These are phyloP conservation scores for Botrytis hyacinthi DNA, from an alignment of 2,329 filamentous ascomycete genomes.

Conservation along the genomic window DNA sequence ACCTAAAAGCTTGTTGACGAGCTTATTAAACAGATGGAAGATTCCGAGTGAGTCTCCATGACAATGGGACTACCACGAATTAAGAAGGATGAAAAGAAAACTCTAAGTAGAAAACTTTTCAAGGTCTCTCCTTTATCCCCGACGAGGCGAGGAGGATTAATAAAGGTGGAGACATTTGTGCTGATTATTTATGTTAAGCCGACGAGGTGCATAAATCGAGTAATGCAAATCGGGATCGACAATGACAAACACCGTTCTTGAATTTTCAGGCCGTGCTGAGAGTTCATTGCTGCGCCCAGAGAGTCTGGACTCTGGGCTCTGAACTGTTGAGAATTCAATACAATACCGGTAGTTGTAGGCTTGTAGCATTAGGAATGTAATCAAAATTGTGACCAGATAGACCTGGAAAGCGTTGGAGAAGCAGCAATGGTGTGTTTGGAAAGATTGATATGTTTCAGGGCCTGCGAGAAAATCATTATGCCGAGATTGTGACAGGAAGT, in stretches of 20 bases:
- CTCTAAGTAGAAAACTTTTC: background rate
- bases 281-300: background rate
- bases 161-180: background rate
- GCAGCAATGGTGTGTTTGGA: background rate
- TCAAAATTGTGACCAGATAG: background rate
- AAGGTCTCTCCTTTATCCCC: background rate
- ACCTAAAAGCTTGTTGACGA: background rate
- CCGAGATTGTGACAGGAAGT: background rate
- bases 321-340: background rate
- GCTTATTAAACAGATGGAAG: background rate
- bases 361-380: background rate
- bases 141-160: background rate
- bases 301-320: background rate
- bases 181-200: background rate
- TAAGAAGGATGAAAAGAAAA: background rate
- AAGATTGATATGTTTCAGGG: background rate
- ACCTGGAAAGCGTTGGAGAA: background rate
- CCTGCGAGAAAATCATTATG: background rate
- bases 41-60: background rate
- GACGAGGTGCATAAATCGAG: background rate
- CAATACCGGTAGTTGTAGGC: background rate
- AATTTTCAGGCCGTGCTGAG: background rate
- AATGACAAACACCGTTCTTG: background rate
- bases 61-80: background rate
- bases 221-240: conserved; percentile 7